Evolutionary conservation across 108 stramenopile genomes (phyloP).

Genomic region (Cyclostephanos invisitatus): DNA sequence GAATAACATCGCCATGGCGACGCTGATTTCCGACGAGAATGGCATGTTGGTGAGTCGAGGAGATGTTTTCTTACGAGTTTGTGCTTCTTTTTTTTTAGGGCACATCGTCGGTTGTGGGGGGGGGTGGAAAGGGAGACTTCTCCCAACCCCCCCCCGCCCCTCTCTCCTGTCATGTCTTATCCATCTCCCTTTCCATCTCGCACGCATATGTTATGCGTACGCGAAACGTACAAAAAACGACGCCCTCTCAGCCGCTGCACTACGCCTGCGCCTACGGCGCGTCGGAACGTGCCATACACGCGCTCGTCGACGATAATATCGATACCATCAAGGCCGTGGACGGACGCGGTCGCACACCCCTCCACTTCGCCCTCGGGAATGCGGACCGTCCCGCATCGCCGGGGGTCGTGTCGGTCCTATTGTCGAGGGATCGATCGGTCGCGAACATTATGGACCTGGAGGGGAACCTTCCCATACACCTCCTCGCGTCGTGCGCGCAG

Average conservation of each 20-base stretch:
- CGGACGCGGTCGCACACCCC: conserved; percentile 58
- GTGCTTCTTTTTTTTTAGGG: conserved; percentile 10
- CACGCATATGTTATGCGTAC: too few relatives aligned
- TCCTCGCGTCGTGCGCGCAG: conserved; percentile 62
- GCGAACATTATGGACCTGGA: conserved; percentile 56
- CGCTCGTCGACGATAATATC: conserved; percentile 59
- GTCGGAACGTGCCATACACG: conserved; percentile 63
- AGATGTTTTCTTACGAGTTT: too few relatives aligned
- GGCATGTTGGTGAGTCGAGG: conserved; percentile 82
- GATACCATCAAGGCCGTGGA: conserved; percentile 61
- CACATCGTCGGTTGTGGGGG: too few relatives aligned
- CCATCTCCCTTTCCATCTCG: not conserved
- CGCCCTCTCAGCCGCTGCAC: conserved; percentile 74
- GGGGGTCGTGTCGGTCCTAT: conserved; percentile 59
- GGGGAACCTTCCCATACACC: conserved; percentile 60
- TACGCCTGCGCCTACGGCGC: conserved; percentile 89
- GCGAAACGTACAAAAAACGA: too few relatives aligned
- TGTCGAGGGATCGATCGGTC: conserved; percentile 53
- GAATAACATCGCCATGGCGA: too few relatives aligned
- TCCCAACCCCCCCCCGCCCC: not conserved
- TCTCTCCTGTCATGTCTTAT: not conserved
- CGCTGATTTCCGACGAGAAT: conserved; percentile 67
- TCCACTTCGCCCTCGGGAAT: conserved; percentile 83
- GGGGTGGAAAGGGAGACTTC: too few relatives aligned
- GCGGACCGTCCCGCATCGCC: conserved; percentile 68